phyloP scores from a whole-genome alignment of 2,329 filamentous ascomycete genomes.

The Fusarium zealandicum region DNA sequence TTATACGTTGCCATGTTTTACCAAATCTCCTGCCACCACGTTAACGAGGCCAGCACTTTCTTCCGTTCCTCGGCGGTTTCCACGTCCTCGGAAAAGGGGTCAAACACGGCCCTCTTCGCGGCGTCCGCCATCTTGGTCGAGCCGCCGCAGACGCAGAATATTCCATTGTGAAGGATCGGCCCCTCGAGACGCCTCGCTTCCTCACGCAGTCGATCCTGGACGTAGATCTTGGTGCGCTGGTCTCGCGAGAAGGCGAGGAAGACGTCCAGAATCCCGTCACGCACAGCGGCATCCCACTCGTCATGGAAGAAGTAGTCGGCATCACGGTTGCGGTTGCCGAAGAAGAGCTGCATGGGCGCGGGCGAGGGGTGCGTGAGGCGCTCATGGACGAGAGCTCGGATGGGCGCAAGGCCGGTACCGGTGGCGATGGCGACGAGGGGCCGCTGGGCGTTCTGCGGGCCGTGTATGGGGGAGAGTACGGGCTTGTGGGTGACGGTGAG shows the following conservation, averaged over 20 bases:
- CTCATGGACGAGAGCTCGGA: constrained; percentile 82
- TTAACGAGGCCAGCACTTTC: constrained; percentile 46
- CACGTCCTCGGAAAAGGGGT: constrained; percentile 53
- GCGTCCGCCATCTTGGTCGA: constrained; percentile 65
- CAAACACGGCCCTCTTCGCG: constrained; percentile 60
- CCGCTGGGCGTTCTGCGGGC: constrained; percentile 46
- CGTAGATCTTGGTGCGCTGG: constrained; percentile 59
- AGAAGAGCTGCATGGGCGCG: constrained; percentile 71
- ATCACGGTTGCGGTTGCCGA: constrained; percentile 77
- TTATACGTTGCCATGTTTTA: constrained; percentile 38
- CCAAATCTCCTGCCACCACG: constrained; percentile 68
- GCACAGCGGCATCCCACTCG: constrained; percentile 67
- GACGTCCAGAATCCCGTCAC: constrained; percentile 42
- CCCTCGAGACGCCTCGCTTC: constrained; percentile 46
- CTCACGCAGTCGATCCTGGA: constrained; percentile 61
- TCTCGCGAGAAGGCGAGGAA: constrained; percentile 60
- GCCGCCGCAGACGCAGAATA: constrained; percentile 64
- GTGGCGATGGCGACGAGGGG: constrained; percentile 82
- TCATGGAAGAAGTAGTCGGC: constrained; percentile 83
- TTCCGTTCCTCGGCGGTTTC: constrained; percentile 50
- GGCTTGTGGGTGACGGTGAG: constrained; percentile 67
- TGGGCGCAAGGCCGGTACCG: constrained; percentile 86
- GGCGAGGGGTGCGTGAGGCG: constrained; percentile 52
- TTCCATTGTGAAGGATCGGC: constrained; percentile 50
- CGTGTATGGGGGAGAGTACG: constrained; percentile 53